A percentile compares a stretch with the other conserved stretches of the same genome.
Evolutionary conservation across 345 rosid genomes (phyloP).

Genomic region (Noccaea bulbosa): DNA sequence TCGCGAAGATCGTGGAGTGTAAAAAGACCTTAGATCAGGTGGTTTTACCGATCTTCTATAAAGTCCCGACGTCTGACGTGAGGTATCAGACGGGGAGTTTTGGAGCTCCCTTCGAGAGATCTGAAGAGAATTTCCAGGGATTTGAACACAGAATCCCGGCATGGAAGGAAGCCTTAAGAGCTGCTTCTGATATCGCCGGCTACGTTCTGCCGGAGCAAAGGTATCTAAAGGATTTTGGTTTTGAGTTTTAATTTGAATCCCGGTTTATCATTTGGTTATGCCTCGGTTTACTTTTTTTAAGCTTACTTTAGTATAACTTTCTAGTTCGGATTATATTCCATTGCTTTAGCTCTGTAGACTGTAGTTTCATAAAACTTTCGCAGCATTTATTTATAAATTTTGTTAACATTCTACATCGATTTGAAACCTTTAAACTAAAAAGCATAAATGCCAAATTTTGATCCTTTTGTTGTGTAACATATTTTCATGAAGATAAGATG

Average conservation of each 20-base stretch:
- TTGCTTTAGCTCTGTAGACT: too few species aligned
- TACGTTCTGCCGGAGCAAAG: conserved; percentile 31
- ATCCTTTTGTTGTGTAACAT: neutral
- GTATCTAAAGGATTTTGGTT: conserved; percentile 4
- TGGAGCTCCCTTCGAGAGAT: conserved; percentile 31
- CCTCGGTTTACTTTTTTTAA: neutral
- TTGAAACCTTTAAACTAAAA: neutral
- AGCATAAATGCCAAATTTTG: neutral
- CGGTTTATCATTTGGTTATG: neutral
- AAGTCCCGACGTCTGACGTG: conserved; percentile 30
- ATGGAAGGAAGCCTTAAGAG: conserved; percentile 26
- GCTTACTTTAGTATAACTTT: too few species aligned
- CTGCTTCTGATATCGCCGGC: conserved; percentile 40
- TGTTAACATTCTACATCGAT: neutral
- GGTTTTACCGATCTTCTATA: conserved; percentile 44
- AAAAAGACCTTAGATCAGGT: conserved; percentile 11
- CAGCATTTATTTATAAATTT: neutral
- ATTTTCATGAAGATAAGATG: neutral
- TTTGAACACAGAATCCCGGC: conserved; percentile 5
- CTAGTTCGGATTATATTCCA: too few species aligned
- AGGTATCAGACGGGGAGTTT: conserved; percentile 30
- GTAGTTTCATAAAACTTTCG: neutral
- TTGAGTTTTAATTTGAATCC: neutral
- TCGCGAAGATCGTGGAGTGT: conserved; percentile 34
- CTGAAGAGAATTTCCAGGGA: conserved; percentile 9